Conservation (phyloP, 1,139 yeast species). For the Taphrina communis region DNA sequence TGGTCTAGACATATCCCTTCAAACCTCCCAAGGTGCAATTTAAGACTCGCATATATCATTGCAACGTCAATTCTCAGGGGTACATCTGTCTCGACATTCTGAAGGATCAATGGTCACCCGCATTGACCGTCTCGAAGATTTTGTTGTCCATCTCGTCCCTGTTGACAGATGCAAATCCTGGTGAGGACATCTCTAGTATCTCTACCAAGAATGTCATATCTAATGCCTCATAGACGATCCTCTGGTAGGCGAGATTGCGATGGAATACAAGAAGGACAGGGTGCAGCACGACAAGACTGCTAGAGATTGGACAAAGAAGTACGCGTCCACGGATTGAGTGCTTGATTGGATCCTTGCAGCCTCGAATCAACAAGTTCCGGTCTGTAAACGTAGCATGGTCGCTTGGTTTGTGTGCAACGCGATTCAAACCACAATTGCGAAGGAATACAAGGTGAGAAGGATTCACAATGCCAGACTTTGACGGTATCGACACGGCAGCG, state of each 20-base stretch:
- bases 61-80: conserved; percentile 71
- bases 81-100: conserved; percentile 64
- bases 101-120: conserved; percentile 47
- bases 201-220: background rate
- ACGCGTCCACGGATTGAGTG: conserved; percentile 15
- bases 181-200: background rate
- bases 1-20: conserved; percentile 61
- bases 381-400: too few species aligned
- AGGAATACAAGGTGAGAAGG: background rate
- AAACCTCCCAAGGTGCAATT: conserved; percentile 66
- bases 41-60: conserved; percentile 71
- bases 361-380: too few species aligned
- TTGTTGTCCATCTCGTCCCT: conserved; percentile 32
- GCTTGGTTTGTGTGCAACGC: too few species aligned
- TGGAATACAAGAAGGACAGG: conserved; percentile 34
- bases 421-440: background rate
- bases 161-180: conserved; percentile 39
- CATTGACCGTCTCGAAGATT: conserved; percentile 34
- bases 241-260: conserved; percentile 38
- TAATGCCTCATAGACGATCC: conserved; percentile 18
- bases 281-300: conserved; percentile 38
- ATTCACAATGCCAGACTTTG: background rate
- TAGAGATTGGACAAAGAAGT: conserved; percentile 33
- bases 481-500: background rate
- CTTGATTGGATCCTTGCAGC: too few species aligned